These are phyloP conservation scores for Cardamine resedifolia DNA, from an alignment of 345 rosid species.

Conservation along the genomic window DNA sequence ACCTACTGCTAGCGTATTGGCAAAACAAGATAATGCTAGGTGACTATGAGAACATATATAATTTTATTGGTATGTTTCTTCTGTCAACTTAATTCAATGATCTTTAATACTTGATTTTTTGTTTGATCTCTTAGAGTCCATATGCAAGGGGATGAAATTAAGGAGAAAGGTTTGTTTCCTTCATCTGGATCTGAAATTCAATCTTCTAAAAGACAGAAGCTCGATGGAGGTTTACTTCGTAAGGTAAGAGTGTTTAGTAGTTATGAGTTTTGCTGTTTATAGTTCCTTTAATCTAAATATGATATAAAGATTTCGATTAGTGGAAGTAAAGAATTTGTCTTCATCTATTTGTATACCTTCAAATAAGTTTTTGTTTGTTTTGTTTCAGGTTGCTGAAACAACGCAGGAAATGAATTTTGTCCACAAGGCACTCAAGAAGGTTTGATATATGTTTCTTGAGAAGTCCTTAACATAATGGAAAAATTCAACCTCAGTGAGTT, in stretches of 20 bases:
- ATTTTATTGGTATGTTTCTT: background rate
- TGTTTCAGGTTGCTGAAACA: slow-evolving; percentile 58
- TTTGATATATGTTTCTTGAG: slow-evolving; percentile 35
- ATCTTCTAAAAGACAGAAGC: slow-evolving; percentile 93
- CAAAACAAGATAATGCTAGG: slow-evolving; percentile 78
- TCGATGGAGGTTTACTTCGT: slow-evolving; percentile 75
- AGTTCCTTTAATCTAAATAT: background rate
- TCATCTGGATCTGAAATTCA: slow-evolving; percentile 67
- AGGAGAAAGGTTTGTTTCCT: slow-evolving; percentile 47
- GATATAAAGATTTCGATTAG: background rate
- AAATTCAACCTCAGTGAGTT: background rate
- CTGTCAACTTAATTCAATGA: background rate
- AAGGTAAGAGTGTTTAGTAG: slow-evolving; percentile 52
- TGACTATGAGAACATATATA: slow-evolving; percentile 30
- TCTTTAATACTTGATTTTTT: background rate
- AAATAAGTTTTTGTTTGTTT: slow-evolving; percentile 10
- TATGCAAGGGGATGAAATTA: slow-evolving; percentile 35
- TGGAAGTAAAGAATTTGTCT: background rate
- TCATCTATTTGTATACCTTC: background rate
- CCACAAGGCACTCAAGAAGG: slow-evolving; percentile 84
- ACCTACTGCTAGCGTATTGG: slow-evolving; percentile 85
- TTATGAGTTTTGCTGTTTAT: background rate
- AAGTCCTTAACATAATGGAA: background rate
- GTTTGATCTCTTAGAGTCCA: slow-evolving; percentile 28
- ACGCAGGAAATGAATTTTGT: slow-evolving; percentile 59